Percentiles rank a stretch among this genome's conserved stretches.
Evolutionary conservation across 2,329 filamentous ascomycete species (phyloP).

Genomic region (Sarocladiaceae sp.): DNA sequence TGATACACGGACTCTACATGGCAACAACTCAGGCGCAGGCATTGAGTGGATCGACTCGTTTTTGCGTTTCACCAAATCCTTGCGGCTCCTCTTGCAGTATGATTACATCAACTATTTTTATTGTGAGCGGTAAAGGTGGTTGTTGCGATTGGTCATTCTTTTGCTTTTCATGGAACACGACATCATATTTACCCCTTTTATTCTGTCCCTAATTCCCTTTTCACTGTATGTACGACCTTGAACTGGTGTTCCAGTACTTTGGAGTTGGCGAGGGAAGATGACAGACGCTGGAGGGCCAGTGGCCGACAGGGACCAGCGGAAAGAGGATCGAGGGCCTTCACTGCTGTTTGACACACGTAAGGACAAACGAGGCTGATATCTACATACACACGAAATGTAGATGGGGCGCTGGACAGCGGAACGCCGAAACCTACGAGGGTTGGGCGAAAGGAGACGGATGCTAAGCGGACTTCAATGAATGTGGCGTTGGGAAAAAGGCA

Average conservation of each 20-base stretch:
- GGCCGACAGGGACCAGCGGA: not conserved
- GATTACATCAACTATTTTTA: not conserved
- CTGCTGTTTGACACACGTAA: no score
- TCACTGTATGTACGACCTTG: constrained; percentile 5
- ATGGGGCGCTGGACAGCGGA: no score
- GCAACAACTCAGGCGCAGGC: not conserved
- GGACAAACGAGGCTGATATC: no score
- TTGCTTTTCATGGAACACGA: not conserved
- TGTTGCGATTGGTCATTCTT: no score
- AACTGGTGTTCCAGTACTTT: no score
- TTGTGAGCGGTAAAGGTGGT: no score
- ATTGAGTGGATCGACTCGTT: not conserved
- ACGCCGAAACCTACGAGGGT: no score
- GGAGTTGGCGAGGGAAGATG: constrained; percentile 12
- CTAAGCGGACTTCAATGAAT: no score
- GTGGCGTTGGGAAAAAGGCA: no score
- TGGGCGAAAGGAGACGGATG: no score
- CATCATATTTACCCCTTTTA: not conserved
- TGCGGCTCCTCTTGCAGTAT: not conserved
- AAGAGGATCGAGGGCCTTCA: not conserved
- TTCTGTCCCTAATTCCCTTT: not conserved
- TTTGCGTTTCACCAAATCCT: not conserved
- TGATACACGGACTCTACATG: constrained; percentile 1
- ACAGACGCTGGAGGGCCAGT: constrained; percentile 5
- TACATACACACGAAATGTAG: no score